phyloP scores from a whole-genome alignment of 257 asterid genomes.

The Linderniella brevidens region DNA sequence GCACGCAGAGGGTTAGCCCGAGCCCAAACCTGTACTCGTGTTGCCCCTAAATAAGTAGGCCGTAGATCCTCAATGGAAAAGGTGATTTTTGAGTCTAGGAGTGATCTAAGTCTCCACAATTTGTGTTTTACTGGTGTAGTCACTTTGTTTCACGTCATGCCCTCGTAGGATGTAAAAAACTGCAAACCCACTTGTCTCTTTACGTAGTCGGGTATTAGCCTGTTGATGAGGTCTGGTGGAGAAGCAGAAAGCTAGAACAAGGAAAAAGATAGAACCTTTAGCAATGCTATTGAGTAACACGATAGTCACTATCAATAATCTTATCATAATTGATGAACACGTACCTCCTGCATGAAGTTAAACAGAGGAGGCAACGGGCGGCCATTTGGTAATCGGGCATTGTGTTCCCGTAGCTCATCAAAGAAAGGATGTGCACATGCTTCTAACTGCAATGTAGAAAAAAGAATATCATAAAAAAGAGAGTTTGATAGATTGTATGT shows the following conservation, averaged over 20 bases:
- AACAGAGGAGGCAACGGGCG: slow-evolving; percentile 39
- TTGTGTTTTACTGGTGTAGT: slow-evolving; percentile 12
- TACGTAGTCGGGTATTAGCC: slow-evolving; percentile 77
- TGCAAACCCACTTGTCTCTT: slow-evolving; percentile 67
- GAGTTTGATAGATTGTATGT: too few relatives aligned
- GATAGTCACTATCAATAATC: too few relatives aligned
- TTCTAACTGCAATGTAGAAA: too few relatives aligned
- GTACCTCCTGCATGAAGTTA: slow-evolving; percentile 44
- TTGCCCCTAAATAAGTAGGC: too few relatives aligned
- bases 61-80: slow-evolving; percentile 11
- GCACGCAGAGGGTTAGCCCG: too few relatives aligned
- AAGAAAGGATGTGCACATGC: slow-evolving; percentile 39
- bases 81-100: slow-evolving; percentile 13
- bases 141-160: slow-evolving; percentile 22
- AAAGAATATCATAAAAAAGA: too few relatives aligned
- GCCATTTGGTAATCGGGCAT: slow-evolving; percentile 40
- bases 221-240: slow-evolving; percentile 59
- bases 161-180: slow-evolving; percentile 42
- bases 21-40: too few relatives aligned
- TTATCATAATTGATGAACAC: background rate
- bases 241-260: slow-evolving; percentile 47
- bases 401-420: slow-evolving; percentile 47
- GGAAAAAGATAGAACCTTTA: background rate
- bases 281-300: background rate
- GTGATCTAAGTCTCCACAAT: slow-evolving; percentile 15